These are phyloP conservation scores for Picochlorum sp. DNA, from an alignment of 139 green algal species.

Conservation along the genomic window DNA sequence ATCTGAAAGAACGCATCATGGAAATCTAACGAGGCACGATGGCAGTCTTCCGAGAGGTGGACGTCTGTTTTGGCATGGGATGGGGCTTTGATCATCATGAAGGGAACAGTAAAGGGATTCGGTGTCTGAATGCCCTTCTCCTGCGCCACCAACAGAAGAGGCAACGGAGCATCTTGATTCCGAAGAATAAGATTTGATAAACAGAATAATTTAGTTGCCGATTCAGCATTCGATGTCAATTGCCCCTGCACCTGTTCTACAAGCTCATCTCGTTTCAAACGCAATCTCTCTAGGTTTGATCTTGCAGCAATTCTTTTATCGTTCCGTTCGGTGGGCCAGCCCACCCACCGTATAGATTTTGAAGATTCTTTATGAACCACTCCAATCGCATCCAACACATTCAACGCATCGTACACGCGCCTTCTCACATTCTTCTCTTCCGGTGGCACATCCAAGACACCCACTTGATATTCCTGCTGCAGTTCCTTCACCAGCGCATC, in stretches of 20 bases:
- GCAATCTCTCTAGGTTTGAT: constrained; percentile 7
- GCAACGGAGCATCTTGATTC: constrained; percentile 40
- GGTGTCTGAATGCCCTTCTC: constrained; percentile 7
- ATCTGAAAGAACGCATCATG: constrained; percentile 69
- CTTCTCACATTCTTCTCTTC: constrained; percentile 92
- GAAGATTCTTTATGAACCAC: constrained; percentile 84
- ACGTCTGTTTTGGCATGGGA: constrained; percentile 75
- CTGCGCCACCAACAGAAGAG: not conserved
- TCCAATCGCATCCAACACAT: constrained; percentile 92
- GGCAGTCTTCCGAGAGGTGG: constrained; percentile 71
- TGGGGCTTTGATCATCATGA: constrained; percentile 68
- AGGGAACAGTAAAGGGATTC: constrained; percentile 73
- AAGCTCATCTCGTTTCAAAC: constrained; percentile 24
- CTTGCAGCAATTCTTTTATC: not conserved
- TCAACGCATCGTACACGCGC: constrained; percentile 96
- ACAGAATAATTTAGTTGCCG: constrained; percentile 55
- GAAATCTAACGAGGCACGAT: constrained; percentile 77
- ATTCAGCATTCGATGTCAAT: constrained; percentile 36
- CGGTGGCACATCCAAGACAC: constrained; percentile 25
- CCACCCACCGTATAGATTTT: constrained; percentile 78
- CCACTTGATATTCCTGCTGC: constrained; percentile 10
- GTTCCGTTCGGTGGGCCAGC: constrained; percentile 43
- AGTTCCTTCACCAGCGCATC: constrained; percentile 83
- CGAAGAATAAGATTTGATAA: constrained; percentile 58
- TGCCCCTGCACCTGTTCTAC: constrained; percentile 38